phyloP scores from a whole-genome alignment of 2,329 filamentous ascomycete genomes.

The Plectosphaerella cucumerina region DNA sequence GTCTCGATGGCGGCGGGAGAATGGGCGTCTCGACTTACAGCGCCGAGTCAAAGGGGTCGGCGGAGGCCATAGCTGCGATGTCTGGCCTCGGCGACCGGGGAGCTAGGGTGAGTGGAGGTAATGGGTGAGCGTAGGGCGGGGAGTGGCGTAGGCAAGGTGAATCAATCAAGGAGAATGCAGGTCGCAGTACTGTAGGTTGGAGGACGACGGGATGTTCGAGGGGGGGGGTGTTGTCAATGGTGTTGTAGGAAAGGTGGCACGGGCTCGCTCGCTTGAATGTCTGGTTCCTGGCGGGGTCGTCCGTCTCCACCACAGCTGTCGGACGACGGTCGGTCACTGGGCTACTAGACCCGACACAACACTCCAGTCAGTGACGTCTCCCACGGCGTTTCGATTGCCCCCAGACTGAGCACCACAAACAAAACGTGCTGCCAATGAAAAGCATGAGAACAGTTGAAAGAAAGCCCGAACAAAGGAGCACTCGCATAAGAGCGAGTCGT shows the following conservation, averaged over 20 bases:
- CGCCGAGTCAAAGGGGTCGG: conserved; percentile 70
- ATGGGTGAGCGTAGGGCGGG: background rate
- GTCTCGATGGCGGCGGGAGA: conserved; percentile 3
- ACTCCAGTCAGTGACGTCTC: background rate
- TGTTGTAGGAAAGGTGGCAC: background rate
- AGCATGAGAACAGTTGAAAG: background rate
- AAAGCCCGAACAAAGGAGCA: background rate
- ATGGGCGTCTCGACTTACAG: conserved; percentile 48
- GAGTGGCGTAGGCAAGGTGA: background rate
- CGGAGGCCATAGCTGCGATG: conserved; percentile 39
- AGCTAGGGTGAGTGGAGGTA: background rate
- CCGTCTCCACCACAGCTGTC: background rate
- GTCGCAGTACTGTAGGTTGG: background rate
- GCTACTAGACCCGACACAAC: too few relatives aligned
- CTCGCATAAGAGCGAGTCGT: too few relatives aligned
- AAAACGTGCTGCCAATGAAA: background rate
- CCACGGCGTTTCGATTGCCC: too few relatives aligned
- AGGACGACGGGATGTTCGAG: background rate
- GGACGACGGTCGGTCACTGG: too few relatives aligned
- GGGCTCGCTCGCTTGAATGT: background rate
- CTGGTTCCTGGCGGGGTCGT: background rate
- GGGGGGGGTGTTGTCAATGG: background rate
- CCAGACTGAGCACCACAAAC: too few relatives aligned
- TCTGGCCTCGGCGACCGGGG: background rate
- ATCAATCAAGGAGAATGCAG: background rate